A percentile compares a stretch with the other conserved stretches of the same genome.
These are phyloP conservation scores for Myochromella boudieri DNA, from an alignment of 768 basidiomycete species.

Conservation along the genomic window DNA sequence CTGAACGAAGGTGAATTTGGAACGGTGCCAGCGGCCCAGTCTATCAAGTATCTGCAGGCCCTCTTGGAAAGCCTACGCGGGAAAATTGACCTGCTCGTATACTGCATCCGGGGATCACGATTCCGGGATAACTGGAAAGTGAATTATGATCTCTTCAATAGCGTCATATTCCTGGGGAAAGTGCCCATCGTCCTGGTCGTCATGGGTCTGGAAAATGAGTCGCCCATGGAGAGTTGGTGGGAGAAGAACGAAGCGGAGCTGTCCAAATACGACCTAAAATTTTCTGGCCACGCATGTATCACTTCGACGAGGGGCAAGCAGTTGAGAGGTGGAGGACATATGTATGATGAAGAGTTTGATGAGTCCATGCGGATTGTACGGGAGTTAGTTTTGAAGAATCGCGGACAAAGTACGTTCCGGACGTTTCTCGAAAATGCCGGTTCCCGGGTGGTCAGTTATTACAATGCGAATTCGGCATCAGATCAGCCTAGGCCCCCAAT, in stretches of 20 bases:
- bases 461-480: neutral
- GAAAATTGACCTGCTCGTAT: constrained; percentile 31
- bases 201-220: constrained; percentile 37
- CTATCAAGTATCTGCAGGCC: constrained; percentile 18
- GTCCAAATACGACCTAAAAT: constrained; percentile 26
- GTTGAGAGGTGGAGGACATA: constrained; percentile 9
- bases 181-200: constrained; percentile 36
- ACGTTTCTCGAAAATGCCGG: constrained; percentile 2
- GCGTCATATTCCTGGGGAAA: constrained; percentile 31
- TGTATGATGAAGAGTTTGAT: constrained; percentile 22
- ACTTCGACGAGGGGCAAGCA: constrained; percentile 21
- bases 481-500: too few species aligned
- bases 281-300: constrained; percentile 34
- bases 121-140: constrained; percentile 18
- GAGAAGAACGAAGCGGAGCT: constrained; percentile 27
- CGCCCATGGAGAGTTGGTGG: constrained; percentile 40
- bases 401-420: constrained; percentile 3
- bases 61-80: constrained; percentile 16
- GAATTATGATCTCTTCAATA: constrained; percentile 39
- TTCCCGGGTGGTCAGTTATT: constrained; percentile 4
- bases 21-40: constrained; percentile 18
- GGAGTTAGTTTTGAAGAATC: constrained; percentile 8
- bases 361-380: constrained; percentile 13
- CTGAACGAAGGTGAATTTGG: constrained; percentile 34
- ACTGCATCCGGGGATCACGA: constrained; percentile 33